Percentiles rank a stretch among this genome's conserved stretches.
These are phyloP conservation scores for Hypoxylon sp. DNA, from an alignment of 2,329 filamentous ascomycete genomes.

Conservation along the genomic window DNA sequence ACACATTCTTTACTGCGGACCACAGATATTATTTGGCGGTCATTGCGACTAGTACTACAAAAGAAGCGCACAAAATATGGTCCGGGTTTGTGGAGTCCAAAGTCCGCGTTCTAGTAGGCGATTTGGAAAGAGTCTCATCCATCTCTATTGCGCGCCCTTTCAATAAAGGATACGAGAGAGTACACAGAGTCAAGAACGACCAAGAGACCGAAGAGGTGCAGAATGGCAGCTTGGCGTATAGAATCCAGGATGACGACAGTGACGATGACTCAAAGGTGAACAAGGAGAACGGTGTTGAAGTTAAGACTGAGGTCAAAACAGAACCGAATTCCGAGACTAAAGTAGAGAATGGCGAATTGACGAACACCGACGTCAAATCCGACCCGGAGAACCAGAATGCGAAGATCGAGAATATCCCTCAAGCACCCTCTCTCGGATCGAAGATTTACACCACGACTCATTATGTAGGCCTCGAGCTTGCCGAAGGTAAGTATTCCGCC, in stretches of 20 bases:
- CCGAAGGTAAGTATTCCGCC: conserved; percentile 71
- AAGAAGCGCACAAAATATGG: conserved; percentile 89
- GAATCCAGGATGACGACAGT: conserved; percentile 56
- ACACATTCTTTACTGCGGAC: conserved; percentile 91
- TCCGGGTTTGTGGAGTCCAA: conserved; percentile 95
- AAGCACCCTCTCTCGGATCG: conserved; percentile 42
- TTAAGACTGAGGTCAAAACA: conserved; percentile 64
- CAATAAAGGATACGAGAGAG: conserved; percentile 91
- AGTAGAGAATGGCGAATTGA: conserved; percentile 30
- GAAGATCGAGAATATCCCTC: conserved; percentile 48
- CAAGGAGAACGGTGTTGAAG: conserved; percentile 55
- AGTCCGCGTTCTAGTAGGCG: conserved; percentile 85
- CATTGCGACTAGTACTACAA: conserved; percentile 83
- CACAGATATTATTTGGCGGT: conserved; percentile 98
- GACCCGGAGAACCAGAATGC: conserved; percentile 50
- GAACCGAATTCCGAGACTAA: conserved; percentile 56
- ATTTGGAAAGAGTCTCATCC: conserved; percentile 83
- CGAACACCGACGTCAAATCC: conserved; percentile 22
- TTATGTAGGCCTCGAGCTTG: conserved; percentile 90
- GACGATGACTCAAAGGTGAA: conserved; percentile 47
- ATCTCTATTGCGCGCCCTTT: conserved; percentile 91
- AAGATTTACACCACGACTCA: conserved; percentile 90
- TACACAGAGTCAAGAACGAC: conserved; percentile 76
- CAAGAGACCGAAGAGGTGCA: conserved; percentile 68
- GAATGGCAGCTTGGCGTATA: conserved; percentile 66